Base-by-base conservation (phyloP, 106 monocot species). In the Allium cepa region DNA sequence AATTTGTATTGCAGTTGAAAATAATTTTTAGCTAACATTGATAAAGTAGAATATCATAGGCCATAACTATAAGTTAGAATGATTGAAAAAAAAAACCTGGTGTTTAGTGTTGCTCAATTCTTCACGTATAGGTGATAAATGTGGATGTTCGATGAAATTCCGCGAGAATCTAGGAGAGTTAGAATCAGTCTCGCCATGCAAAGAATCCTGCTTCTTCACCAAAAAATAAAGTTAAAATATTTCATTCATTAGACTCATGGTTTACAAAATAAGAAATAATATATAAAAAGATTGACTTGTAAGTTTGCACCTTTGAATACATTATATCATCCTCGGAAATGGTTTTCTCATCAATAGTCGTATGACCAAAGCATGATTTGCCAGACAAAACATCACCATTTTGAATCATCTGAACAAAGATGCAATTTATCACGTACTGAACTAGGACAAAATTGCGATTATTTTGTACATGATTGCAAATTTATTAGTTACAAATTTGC, bases 241-340 rank as follows among this genome's bases (percentile, higher is more conserved):
- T 17, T 22, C 59, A 17, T 59, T 22, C 59, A 15, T 17, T 59
- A 13, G 2, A 15, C n/a, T 59, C 26, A 9, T 9, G 22, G n/a
- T 62, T 62, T 17, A 9, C 18, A 59, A 59, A 22, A 59, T 15
- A 59, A 59, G 36, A 3, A 59, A 18, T 17, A 59, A 59, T 17
- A 13, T 4, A 52, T 10, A 48, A 53, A 26, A 51, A 15, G 18
- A 22, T 22, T 22, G 66, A 22, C 5, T 53, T 10, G 7, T 56
- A 45, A 62, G 49, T 65, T 62, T 59, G 59, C 46, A 85, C 90
- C 87, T 79, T 80, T 1, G 74, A 78, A 47, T 83, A 81, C 46
- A 82, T 11, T 56, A 83, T 81, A 17, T 94, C 87, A 76, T 89
- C 86, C 72, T 89, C 86, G n/a, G 86, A 75, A 18, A 86, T 90